Evolutionary conservation across 192 early-diverging fungal genomes (phyloP).

Genomic region (Glomus cerebriforme): DNA sequence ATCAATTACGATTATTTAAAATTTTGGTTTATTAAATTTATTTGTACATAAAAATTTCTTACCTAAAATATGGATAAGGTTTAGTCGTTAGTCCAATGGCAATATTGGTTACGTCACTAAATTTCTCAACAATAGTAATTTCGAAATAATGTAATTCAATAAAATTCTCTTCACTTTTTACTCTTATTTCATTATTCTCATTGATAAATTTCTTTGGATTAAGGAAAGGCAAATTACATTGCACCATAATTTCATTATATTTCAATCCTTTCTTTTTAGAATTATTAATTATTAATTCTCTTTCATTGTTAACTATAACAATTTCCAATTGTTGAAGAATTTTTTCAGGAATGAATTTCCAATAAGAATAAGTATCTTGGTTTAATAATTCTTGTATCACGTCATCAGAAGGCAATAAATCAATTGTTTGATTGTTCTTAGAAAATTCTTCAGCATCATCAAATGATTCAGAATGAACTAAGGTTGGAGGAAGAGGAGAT

Average conservation of each 20-base stretch:
- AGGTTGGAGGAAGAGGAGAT: neutral
- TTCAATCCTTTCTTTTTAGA: neutral
- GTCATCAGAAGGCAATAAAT: neutral
- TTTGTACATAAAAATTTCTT: too few relatives aligned
- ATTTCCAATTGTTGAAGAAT: neutral
- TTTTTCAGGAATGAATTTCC: neutral
- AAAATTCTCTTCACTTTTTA: neutral
- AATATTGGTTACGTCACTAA: neutral
- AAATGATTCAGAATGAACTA: neutral
- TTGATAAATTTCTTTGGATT: neutral
- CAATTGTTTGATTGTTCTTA: neutral
- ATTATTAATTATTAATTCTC: neutral
- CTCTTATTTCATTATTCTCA: neutral
- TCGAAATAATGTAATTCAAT: neutral
- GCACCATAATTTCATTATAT: neutral
- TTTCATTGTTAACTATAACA: neutral
- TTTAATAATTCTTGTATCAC: neutral
- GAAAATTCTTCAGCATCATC: neutral
- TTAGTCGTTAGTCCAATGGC: neutral
- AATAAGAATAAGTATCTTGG: neutral
- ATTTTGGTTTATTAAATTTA: neutral
- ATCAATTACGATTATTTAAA: neutral
- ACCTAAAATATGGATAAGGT: neutral
- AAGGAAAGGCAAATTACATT: neutral
- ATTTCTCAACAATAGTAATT: neutral